phyloP scores from a whole-genome alignment of 1,284 basidiomycete genomes.

The Trichosporon sp. region DNA sequence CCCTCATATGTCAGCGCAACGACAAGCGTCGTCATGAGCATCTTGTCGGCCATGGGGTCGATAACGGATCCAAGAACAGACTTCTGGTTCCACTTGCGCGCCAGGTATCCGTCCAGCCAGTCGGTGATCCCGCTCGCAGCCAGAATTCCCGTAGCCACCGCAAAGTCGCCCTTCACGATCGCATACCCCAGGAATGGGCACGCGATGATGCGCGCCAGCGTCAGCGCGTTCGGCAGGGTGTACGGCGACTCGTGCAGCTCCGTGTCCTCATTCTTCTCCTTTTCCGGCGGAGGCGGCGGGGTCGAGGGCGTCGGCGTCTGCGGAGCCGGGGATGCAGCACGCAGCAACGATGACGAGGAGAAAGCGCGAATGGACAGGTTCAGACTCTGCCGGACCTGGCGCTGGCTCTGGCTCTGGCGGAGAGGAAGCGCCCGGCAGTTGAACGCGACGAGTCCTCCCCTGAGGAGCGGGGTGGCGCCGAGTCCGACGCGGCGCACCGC shows the following conservation, averaged over 20 bases:
- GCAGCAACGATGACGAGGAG: not conserved
- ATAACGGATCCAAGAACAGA: slow-evolving; percentile 90
- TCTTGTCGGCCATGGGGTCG: slow-evolving; percentile 96
- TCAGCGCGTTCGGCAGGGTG: slow-evolving; percentile 88
- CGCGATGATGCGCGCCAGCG: slow-evolving; percentile 73
- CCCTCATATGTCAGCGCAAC: slow-evolving; percentile 76
- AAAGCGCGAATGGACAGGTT: not conserved
- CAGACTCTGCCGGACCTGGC: not conserved
- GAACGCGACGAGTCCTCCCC: not conserved
- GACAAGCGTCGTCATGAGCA: slow-evolving; percentile 89
- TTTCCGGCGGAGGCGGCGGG: not conserved
- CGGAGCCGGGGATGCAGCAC: not conserved
- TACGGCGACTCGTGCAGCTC: slow-evolving; percentile 78
- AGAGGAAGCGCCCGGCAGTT: not conserved
- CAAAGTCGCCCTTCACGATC: slow-evolving; percentile 78
- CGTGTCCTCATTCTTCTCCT: not conserved
- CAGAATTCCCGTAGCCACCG: slow-evolving; percentile 71
- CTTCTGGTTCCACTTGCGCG: slow-evolving; percentile 74
- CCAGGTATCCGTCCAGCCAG: slow-evolving; percentile 82
- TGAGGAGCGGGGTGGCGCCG: not conserved
- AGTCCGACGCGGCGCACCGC: not conserved
- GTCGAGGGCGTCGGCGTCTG: not conserved
- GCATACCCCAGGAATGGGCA: slow-evolving; percentile 88
- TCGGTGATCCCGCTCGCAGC: slow-evolving; percentile 87
- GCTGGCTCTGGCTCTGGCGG: no score